Conservation (phyloP, 1,284 basidiomycete genomes). For the Fomitopsis schrenkii region DNA sequence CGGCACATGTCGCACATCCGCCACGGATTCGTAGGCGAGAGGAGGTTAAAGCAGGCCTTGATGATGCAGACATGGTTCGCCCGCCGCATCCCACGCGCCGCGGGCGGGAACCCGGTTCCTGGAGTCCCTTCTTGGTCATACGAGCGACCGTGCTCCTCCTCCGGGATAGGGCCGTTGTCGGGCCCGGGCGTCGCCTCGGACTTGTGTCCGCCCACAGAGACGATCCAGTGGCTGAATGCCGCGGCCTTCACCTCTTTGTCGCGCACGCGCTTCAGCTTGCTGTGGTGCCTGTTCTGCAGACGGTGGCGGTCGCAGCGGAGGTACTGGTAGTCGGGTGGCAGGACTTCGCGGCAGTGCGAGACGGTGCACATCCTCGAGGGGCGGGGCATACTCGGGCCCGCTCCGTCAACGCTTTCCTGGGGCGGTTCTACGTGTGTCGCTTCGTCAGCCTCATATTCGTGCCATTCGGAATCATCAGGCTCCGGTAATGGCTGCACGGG, state of each 20-base stretch:
- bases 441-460: conserved; percentile 2
- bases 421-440: not conserved
- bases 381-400: conserved; percentile 2
- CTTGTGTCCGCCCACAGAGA: conserved; percentile 11
- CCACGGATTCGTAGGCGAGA: conserved; percentile 39
- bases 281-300: conserved; percentile 49
- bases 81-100: conserved; percentile 29
- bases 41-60: conserved; percentile 39
- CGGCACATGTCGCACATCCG: conserved; percentile 43
- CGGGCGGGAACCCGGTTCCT: conserved; percentile 24
- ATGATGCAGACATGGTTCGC: conserved; percentile 37
- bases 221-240: conserved; percentile 24
- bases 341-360: conserved; percentile 49
- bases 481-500: not conserved
- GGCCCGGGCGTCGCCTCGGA: not conserved
- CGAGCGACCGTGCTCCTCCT: not conserved
- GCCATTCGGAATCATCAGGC: not conserved
- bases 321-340: conserved; percentile 43
- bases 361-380: conserved; percentile 51
- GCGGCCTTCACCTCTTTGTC: conserved; percentile 40
- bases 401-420: not conserved
- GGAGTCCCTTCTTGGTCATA: conserved; percentile 11
- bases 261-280: conserved; percentile 45
- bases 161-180: not conserved
- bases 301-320: conserved; percentile 53